Evolutionary conservation across 345 rosid genomes (phyloP), one percentile per base, ranked within the genome.

Genomic region (Citrus hindsii): DNA sequence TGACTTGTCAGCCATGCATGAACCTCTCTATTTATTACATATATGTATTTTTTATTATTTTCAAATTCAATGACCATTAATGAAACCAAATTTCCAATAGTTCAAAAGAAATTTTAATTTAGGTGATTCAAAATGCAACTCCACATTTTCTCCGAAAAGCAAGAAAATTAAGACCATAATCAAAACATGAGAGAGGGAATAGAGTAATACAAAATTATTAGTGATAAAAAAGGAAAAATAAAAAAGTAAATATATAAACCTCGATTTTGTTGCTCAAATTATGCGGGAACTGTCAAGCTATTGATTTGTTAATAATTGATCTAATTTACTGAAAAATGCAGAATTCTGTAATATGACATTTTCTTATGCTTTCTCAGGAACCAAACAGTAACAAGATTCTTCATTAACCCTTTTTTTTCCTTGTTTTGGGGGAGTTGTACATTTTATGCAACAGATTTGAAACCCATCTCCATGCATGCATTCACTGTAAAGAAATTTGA

Each of bases 1-100:
- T 61, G 37, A 61, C 32, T 65, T 70, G 84, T 82, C 80, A 68
- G 33, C 75, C 83, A 81, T 86, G 87, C 87, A 79, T 42, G 48
- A 12, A 62, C 69, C 60, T 67, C 16, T 63, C 25, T 14, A 53
- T 16, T 16, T 51, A 27, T 28, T 13, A 53, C 7, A 53, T 18
- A 53, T 53, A 53, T 2, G 1, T 53, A 9, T 18, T 4, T 53
- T 14, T 51, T 51, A 51, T 68, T 40, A 13, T 42, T 68, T 13
- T 68, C 22, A 24, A 40, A 42, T 7, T 18, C 42, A 18, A 18
- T 18, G 35, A 19, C 9, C 32, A 68, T 18, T 53, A 53, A 18
- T 18, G 30, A 38, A 12, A 28, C 56, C 5, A 68, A 67, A 13
- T 3, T 2, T 24, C 19, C 16, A 38, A 40, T 51, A n/a, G 14